phyloP scores from a whole-genome alignment of 1,139 yeast species.

The Pichia sp. region DNA sequence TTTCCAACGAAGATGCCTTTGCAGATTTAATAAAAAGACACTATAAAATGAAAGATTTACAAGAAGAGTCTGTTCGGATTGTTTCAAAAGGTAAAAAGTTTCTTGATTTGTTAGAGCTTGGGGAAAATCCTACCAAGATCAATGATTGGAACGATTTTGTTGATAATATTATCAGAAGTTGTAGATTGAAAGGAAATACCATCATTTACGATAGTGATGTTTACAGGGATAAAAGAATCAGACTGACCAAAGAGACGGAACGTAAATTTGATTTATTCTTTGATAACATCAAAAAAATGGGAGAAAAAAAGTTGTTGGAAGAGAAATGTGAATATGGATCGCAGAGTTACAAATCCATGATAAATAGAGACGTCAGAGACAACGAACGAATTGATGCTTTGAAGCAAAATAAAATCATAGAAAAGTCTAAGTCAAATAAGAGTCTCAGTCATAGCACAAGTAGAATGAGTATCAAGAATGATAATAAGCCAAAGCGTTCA shows the following conservation, averaged over 20 bases:
- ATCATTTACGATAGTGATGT: neutral
- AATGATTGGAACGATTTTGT: conserved; percentile 32
- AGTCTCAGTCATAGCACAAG: too few relatives aligned
- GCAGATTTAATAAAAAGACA: conserved; percentile 15
- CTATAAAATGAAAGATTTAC: conserved; percentile 36
- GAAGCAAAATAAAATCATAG: too few relatives aligned
- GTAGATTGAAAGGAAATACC: neutral
- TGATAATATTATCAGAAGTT: conserved; percentile 18
- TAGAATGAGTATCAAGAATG: too few relatives aligned
- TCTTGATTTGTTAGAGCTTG: conserved; percentile 30
- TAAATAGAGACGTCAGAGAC: neutral
- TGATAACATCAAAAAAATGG: neutral
- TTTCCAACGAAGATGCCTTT: conserved; percentile 24
- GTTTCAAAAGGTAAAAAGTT: conserved; percentile 30
- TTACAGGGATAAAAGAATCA: neutral
- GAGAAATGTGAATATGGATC: too few relatives aligned
- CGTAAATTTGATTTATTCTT: neutral
- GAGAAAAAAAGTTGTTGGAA: too few relatives aligned
- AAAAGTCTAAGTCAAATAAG: too few relatives aligned
- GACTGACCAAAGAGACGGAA: neutral
- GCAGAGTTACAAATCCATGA: neutral
- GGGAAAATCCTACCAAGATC: conserved; percentile 36
- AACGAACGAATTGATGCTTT: neutral
- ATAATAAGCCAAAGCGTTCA: too few relatives aligned
- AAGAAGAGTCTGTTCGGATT: conserved; percentile 36